Conservation (phyloP, 2,329 filamentous ascomycete species). For the Verticillium dahliae region DNA sequence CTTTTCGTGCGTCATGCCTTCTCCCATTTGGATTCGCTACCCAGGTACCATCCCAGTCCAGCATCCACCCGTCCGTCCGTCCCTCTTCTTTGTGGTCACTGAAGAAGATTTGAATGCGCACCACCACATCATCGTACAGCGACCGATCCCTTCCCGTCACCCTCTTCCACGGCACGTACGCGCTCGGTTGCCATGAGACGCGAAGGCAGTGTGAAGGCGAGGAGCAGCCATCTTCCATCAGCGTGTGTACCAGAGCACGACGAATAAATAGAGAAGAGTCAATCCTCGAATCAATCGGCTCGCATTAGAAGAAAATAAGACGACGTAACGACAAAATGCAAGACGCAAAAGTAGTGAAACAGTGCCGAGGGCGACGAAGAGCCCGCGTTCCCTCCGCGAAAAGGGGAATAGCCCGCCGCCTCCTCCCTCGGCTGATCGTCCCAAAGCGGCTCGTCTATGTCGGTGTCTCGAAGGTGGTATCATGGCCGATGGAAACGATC, state of each 20-base stretch:
- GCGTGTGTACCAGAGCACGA: background rate
- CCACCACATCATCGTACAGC: no score
- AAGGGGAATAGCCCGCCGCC: background rate
- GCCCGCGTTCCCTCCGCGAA: background rate
- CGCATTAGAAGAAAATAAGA: background rate
- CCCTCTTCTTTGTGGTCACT: no score
- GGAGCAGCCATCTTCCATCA: background rate
- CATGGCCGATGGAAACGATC: constrained; percentile 36
- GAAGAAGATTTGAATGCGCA: no score
- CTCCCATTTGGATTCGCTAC: no score
- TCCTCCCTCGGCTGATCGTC: background rate
- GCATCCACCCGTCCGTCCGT: no score
- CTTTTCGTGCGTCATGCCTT: no score
- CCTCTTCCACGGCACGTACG: no score
- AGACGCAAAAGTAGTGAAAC: background rate
- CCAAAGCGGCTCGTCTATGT: constrained; percentile 31
- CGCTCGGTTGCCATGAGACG: no score
- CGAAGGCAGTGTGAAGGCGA: no score
- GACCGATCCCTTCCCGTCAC: no score
- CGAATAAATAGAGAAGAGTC: background rate
- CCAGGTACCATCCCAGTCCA: no score
- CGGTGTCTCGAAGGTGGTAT: constrained; percentile 34
- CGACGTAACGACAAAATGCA: background rate
- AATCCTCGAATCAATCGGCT: background rate
- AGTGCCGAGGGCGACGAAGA: background rate